phyloP scores from a whole-genome alignment of 2,329 filamentous ascomycete genomes.

The Cordyceps tenuipes region DNA sequence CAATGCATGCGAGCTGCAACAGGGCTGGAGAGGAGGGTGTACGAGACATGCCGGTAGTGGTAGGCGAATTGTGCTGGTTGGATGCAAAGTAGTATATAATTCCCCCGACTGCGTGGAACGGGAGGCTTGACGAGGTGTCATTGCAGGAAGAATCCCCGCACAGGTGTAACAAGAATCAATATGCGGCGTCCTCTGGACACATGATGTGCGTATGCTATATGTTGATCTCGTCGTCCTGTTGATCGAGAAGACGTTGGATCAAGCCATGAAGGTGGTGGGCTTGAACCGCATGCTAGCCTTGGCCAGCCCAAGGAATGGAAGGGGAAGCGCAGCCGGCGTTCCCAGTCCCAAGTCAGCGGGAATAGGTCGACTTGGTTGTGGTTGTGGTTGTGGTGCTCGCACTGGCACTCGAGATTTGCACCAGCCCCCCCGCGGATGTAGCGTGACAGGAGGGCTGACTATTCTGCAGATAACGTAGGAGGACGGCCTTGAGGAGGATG shows the following conservation, averaged over 20 bases:
- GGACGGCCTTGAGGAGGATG: neutral
- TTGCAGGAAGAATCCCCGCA: neutral
- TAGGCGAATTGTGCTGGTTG: neutral
- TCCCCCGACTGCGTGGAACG: conserved; percentile 3
- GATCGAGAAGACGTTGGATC: neutral
- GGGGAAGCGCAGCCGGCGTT: neutral
- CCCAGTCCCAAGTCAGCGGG: neutral
- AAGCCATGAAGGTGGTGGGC: neutral
- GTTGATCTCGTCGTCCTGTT: neutral
- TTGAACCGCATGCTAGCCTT: too few species aligned
- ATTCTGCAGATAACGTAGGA: neutral
- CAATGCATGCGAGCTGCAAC: conserved; percentile 1
- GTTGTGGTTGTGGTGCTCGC: neutral
- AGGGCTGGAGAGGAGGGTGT: conserved; percentile 1
- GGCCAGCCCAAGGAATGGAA: neutral
- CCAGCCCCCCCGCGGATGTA: conserved; percentile 1
- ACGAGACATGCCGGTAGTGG: neutral
- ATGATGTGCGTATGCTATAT: neutral
- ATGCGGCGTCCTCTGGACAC: neutral
- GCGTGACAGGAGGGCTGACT: neutral
- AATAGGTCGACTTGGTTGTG: neutral
- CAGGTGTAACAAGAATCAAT: neutral
- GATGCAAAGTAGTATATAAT: neutral
- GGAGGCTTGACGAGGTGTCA: neutral
- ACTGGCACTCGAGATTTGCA: neutral